A percentile compares a stretch with the other conserved stretches of the same genome.
phyloP scores from a whole-genome alignment of 148 eudicot genomes.

The Chenopodium suecicum region DNA sequence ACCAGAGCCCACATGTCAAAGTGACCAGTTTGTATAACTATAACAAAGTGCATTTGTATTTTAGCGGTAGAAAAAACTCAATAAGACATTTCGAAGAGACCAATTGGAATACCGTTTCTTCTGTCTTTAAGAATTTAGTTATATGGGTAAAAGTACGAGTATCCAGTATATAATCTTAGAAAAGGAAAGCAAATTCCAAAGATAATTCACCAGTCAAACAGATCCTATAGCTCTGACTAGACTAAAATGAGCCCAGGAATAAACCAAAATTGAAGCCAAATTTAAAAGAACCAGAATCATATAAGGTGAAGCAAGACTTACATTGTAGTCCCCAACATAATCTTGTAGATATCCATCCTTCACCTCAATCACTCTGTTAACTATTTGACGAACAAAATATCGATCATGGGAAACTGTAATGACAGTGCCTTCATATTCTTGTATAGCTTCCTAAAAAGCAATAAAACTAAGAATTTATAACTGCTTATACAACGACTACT shows the following conservation, averaged over 20 bases:
- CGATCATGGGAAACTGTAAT: conserved; percentile 96
- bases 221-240: neutral
- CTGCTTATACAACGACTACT: neutral
- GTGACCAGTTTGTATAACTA: neutral
- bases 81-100: neutral
- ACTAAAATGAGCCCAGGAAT: neutral
- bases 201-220: neutral
- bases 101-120: neutral
- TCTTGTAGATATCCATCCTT: conserved; percentile 74
- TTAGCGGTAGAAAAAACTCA: too few relatives aligned
- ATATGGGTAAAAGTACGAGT: neutral
- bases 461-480: neutral
- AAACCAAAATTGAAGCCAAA: neutral
- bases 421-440: conserved; percentile 84
- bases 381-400: conserved; percentile 88
- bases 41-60: too few relatives aligned
- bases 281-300: neutral
- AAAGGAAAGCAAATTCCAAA: neutral
- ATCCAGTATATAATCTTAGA: neutral
- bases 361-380: conserved; percentile 92
- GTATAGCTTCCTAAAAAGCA: conserved; percentile 73
- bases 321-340: conserved; percentile 87
- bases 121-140: neutral
- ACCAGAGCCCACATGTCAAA: neutral
- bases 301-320: conserved; percentile 38